phyloP scores from a whole-genome alignment of 148 eudicot genomes.

The Diospyros kaki region DNA sequence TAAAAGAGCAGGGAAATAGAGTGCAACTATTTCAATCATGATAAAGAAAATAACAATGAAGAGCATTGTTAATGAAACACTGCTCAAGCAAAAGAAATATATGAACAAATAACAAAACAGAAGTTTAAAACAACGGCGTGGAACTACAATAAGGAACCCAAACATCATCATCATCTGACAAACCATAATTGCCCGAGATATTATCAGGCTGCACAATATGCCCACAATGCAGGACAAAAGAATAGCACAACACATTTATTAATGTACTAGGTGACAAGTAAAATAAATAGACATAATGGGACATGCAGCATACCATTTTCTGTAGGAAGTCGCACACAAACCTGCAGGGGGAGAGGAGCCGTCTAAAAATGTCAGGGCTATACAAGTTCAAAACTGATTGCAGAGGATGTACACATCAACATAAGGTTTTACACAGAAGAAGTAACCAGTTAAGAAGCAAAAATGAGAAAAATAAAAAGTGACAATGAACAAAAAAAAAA shows the following conservation, averaged over 20 bases:
- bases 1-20: no score
- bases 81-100: no score
- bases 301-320: constrained; percentile 56
- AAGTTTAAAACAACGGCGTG: no score
- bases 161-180: no score
- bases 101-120: no score
- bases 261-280: not conserved
- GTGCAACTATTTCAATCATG: no score
- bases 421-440: not conserved
- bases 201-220: no score
- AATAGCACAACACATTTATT: not conserved
- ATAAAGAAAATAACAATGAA: no score
- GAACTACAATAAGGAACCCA: no score
- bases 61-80: no score
- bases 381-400: not conserved
- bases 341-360: constrained; percentile 33
- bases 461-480: not conserved
- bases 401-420: not conserved
- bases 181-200: no score
- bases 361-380: not conserved
- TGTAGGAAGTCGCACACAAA: constrained; percentile 68
- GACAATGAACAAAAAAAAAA: not conserved
- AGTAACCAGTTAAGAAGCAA: constrained; percentile 2
- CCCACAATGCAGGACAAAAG: no score
- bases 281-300: not conserved